A percentile compares a stretch with the other conserved stretches of the same genome.
Conservation (phyloP, 805 yeast genomes). For the Zygotorulaspora danielsina region DNA sequence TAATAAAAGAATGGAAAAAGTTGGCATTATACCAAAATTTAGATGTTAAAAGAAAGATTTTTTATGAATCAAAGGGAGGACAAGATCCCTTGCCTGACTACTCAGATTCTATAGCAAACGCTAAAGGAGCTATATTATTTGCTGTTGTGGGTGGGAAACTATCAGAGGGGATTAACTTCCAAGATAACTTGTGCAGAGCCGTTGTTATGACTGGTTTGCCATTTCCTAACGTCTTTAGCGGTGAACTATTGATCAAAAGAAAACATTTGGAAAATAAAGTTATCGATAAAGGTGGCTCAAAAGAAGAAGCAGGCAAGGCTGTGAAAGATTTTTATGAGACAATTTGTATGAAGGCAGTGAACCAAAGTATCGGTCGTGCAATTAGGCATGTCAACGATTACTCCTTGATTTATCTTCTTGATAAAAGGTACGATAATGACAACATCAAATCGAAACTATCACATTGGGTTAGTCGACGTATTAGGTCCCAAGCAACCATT, state of each 20-base stretch:
- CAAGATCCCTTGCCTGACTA: slow-evolving; percentile 50
- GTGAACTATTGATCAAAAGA: slow-evolving; percentile 71
- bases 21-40: slow-evolving; percentile 34
- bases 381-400: slow-evolving; percentile 81
- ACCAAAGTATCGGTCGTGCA: slow-evolving; percentile 90
- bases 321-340: slow-evolving; percentile 68
- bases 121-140: slow-evolving; percentile 60
- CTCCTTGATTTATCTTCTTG: slow-evolving; percentile 69
- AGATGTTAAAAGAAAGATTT: slow-evolving; percentile 44
- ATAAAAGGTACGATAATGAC: slow-evolving; percentile 49
- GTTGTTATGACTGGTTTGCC: slow-evolving; percentile 87
- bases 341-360: slow-evolving; percentile 84
- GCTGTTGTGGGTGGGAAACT: slow-evolving; percentile 91
- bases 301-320: slow-evolving; percentile 43
- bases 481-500: slow-evolving; percentile 22
- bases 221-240: slow-evolving; percentile 78
- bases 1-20: slow-evolving; percentile 50
- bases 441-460: slow-evolving; percentile 59
- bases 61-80: slow-evolving; percentile 52
- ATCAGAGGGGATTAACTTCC: slow-evolving; percentile 91
- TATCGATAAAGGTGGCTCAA: slow-evolving; percentile 45
- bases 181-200: slow-evolving; percentile 81
- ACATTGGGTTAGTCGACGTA: slow-evolving; percentile 62
- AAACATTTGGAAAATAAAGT: slow-evolving; percentile 55
- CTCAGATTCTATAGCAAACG: slow-evolving; percentile 37